phyloP scores from a whole-genome alignment of 768 basidiomycete genomes.

The Cystobasidium onofrii region DNA sequence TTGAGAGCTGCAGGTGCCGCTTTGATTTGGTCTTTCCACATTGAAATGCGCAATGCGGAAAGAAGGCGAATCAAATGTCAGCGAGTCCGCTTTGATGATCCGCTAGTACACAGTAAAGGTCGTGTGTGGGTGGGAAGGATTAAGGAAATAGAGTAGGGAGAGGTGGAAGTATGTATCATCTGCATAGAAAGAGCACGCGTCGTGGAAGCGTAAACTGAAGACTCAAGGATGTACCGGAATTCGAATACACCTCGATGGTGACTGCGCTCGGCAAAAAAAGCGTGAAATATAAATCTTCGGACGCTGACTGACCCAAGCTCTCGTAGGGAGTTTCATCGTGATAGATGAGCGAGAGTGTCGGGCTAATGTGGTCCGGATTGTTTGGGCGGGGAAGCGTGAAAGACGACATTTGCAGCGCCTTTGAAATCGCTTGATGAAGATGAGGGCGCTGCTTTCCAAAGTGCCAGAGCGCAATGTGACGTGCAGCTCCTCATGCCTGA shows the following conservation, averaged over 20 bases:
- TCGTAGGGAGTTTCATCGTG: not conserved
- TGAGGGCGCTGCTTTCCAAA: too few relatives aligned
- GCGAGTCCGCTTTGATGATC: not conserved
- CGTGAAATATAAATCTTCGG: constrained; percentile 13
- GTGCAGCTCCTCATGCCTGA: too few relatives aligned
- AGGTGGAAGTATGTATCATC: constrained; percentile 33
- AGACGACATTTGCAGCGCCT: too few relatives aligned
- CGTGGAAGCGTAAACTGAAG: not conserved
- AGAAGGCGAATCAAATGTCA: not conserved
- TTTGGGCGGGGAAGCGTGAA: not conserved
- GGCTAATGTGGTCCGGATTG: not conserved
- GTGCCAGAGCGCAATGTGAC: too few relatives aligned
- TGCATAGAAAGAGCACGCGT: constrained; percentile 40
- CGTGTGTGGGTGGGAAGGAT: not conserved
- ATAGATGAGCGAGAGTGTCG: not conserved
- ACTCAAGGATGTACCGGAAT: not conserved
- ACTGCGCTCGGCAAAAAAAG: constrained; percentile 25
- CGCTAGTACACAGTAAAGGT: not conserved
- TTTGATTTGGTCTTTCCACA: constrained; percentile 74
- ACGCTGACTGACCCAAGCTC: constrained; percentile 27
- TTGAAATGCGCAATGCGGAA: not conserved
- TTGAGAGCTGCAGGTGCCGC: constrained; percentile 61
- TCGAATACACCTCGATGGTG: not conserved
- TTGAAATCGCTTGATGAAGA: too few relatives aligned
- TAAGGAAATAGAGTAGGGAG: not conserved